Percentiles rank a stretch among this genome's conserved stretches.
Conservation (phyloP, 805 yeast species). For the Clavispora phyllophila region DNA sequence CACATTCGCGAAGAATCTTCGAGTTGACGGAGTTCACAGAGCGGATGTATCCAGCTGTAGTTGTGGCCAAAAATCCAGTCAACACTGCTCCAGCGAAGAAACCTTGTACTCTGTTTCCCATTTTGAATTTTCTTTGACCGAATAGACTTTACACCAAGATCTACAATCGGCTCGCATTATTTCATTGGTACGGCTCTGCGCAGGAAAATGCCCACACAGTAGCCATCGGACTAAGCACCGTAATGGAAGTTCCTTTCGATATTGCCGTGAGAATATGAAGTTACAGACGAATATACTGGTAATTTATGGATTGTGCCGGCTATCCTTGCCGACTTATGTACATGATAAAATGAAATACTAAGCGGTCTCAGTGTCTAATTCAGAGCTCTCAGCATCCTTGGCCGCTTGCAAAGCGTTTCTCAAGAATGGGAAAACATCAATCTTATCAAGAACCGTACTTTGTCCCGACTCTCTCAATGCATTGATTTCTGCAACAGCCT, state of each 20-base stretch:
- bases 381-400: background rate
- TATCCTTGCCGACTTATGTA: conserved; percentile 1
- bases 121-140: conserved; percentile 5
- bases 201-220: background rate
- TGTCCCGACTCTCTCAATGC: conserved; percentile 43
- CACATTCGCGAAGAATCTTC: conserved; percentile 42
- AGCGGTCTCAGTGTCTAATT: background rate
- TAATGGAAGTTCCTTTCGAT: too few relatives aligned
- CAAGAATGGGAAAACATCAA: conserved; percentile 37
- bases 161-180: background rate
- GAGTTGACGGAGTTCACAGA: conserved; percentile 50
- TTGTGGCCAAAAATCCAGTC: conserved; percentile 58
- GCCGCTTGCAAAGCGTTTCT: conserved; percentile 24
- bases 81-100: conserved; percentile 51
- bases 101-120: conserved; percentile 43
- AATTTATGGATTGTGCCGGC: background rate
- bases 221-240: too few relatives aligned
- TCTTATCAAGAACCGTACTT: conserved; percentile 28
- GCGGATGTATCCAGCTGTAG: conserved; percentile 31
- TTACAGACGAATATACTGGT: too few relatives aligned
- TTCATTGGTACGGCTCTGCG: background rate
- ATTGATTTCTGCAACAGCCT: conserved; percentile 43
- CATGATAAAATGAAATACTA: background rate
- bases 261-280: too few relatives aligned
- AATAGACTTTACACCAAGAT: background rate